These are phyloP conservation scores for Aspergillus pseudoterreus DNA, from an alignment of 2,329 filamentous ascomycete genomes.

Conservation along the genomic window DNA sequence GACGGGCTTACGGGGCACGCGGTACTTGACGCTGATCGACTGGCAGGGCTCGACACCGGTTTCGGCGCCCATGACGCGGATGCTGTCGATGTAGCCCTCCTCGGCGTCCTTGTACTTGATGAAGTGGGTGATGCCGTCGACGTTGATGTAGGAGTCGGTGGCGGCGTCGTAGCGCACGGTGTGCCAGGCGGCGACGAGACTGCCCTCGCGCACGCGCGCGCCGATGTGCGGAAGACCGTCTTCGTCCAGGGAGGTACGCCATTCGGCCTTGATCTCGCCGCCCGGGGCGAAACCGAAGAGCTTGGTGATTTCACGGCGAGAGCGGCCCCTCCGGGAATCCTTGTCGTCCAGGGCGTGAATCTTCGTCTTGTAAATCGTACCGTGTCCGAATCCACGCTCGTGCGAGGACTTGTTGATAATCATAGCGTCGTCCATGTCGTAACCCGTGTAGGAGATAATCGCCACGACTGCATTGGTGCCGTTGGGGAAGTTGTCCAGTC, in stretches of 20 bases:
- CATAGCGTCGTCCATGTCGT: conserved; percentile 99
- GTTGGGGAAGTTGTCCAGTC: conserved; percentile 96
- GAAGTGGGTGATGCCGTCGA: conserved; percentile 79
- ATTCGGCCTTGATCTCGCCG: conserved; percentile 65
- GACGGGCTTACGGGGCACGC: conserved; percentile 81
- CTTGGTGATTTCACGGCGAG: conserved; percentile 68
- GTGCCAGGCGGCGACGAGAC: conserved; percentile 85
- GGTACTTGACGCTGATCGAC: conserved; percentile 86
- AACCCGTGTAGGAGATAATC: conserved; percentile 97
- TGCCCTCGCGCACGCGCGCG: conserved; percentile 71
- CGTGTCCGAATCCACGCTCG: conserved; percentile 91
- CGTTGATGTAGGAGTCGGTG: conserved; percentile 74
- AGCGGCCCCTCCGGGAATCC: conserved; percentile 59
- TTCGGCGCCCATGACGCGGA: conserved; percentile 84
- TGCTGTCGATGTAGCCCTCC: conserved; percentile 84
- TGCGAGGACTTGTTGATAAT: conserved; percentile 97
- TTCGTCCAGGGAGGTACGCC: conserved; percentile 71
- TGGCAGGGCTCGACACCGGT: conserved; percentile 78
- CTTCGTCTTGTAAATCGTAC: conserved; percentile 97
- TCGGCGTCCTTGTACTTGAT: conserved; percentile 95
- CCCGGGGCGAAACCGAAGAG: conserved; percentile 88
- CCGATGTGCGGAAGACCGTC: conserved; percentile 85
- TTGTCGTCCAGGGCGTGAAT: conserved; percentile 83
- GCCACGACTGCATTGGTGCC: conserved; percentile 93
- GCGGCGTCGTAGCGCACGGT: conserved; percentile 71